phyloP scores from a whole-genome alignment of 305 asterid species.

The Lippia alba region DNA sequence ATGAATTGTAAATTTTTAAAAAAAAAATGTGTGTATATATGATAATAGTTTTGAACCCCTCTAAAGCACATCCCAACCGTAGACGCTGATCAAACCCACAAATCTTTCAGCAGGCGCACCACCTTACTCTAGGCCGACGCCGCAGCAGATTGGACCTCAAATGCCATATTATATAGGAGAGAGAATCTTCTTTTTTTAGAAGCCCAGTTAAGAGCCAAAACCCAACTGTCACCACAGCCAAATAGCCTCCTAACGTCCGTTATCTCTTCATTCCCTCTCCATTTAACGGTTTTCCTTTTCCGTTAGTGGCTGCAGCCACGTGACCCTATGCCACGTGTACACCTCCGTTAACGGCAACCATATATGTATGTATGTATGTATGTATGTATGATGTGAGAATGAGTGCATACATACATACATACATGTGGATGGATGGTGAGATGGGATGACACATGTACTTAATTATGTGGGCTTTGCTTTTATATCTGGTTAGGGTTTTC shows the following conservation, averaged over 20 bases:
- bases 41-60: too few species aligned
- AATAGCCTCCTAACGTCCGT: constrained; percentile 49
- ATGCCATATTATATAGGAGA: constrained; percentile 44
- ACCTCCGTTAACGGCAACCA: constrained; percentile 28
- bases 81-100: too few species aligned
- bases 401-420: background rate
- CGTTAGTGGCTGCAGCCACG: constrained; percentile 39
- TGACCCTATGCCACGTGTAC: constrained; percentile 47
- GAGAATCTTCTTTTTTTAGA: constrained; percentile 37
- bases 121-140: background rate
- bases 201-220: constrained; percentile 39
- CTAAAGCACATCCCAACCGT: too few species aligned
- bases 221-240: constrained; percentile 50
- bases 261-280: constrained; percentile 18
- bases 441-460: background rate
- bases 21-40: too few species aligned
- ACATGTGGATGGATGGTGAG: background rate
- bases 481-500: constrained; percentile 29
- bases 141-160: constrained; percentile 38
- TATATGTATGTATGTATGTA: background rate
- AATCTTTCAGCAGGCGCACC: constrained; percentile 8
- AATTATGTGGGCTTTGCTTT: background rate
- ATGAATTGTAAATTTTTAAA: too few species aligned
- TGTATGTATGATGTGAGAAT: too few species aligned
- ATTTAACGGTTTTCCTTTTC: constrained; percentile 36